A percentile compares a stretch with the other conserved stretches of the same genome.
Conservation (phyloP, 78 protist species). For the Pigoraptor vietnamica region DNA sequence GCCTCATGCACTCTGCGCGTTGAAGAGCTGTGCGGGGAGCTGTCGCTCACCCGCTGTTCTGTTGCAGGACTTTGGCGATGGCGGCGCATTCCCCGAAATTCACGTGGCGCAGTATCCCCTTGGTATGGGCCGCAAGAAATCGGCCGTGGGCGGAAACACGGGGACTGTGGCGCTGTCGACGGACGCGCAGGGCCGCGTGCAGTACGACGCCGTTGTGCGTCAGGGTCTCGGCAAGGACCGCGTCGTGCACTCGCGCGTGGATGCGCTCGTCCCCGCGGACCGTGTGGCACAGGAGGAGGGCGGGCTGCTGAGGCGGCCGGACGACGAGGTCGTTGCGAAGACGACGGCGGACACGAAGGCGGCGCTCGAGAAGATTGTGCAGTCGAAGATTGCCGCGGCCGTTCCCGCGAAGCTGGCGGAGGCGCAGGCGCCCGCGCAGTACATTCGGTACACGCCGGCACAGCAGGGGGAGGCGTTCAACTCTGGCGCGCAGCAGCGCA, state of each 20-base stretch:
- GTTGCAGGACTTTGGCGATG: constrained; percentile 80
- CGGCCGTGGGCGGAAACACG: neutral
- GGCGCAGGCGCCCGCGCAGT: constrained; percentile 10
- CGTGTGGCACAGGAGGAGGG: neutral
- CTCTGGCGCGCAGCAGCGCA: constrained; percentile 52
- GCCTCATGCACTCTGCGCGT: too few species aligned
- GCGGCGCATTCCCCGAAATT: constrained; percentile 93
- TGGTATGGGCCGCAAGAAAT: constrained; percentile 68
- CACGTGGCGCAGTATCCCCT: constrained; percentile 78
- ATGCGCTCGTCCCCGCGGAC: neutral
- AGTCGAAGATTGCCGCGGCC: constrained; percentile 36
- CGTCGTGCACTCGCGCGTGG: neutral
- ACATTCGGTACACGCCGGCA: constrained; percentile 47
- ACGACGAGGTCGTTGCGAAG: constrained; percentile 44
- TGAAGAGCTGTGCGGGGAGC: too few species aligned
- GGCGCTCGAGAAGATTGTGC: constrained; percentile 52
- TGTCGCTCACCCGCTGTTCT: too few species aligned
- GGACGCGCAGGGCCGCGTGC: constrained; percentile 33
- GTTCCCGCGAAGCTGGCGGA: constrained; percentile 22
- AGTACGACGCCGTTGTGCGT: constrained; percentile 26
- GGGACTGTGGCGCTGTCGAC: constrained; percentile 10
- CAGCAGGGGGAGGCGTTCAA: constrained; percentile 7
- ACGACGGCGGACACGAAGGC: constrained; percentile 48
- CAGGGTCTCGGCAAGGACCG: neutral
- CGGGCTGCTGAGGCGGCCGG: constrained; percentile 48